Evolutionary conservation across 1,139 yeast species (phyloP).

Genomic region (Pichia sp.): DNA sequence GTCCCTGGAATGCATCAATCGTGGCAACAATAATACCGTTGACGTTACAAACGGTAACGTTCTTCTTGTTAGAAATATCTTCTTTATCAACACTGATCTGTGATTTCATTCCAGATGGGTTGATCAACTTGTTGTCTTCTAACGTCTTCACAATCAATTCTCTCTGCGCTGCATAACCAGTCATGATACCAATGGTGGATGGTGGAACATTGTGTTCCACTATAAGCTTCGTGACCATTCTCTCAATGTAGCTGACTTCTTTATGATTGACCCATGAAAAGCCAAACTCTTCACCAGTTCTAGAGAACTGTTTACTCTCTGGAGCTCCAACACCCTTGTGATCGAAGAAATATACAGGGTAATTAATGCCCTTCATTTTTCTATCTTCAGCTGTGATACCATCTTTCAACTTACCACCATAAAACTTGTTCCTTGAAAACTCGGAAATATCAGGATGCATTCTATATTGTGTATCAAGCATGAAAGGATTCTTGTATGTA

Average conservation of each 20-base stretch:
- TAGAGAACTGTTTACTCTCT: slow-evolving; percentile 18
- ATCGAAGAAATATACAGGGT: slow-evolving; percentile 24
- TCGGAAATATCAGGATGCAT: slow-evolving; percentile 61
- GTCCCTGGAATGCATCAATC: slow-evolving; percentile 94
- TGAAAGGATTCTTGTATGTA: slow-evolving; percentile 49
- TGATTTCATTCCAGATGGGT: slow-evolving; percentile 45
- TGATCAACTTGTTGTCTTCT: slow-evolving; percentile 44
- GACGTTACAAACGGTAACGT: slow-evolving; percentile 43
- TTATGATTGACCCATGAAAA: slow-evolving; percentile 33
- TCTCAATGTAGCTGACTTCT: slow-evolving; percentile 42
- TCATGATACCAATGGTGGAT: slow-evolving; percentile 54
- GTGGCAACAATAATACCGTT: slow-evolving; percentile 69
- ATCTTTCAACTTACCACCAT: slow-evolving; percentile 46
- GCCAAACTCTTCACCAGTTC: slow-evolving; percentile 20
- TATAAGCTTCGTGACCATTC: slow-evolving; percentile 42
- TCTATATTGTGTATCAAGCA: slow-evolving; percentile 68
- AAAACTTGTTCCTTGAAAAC: slow-evolving; percentile 53
- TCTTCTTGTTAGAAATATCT: slow-evolving; percentile 21
- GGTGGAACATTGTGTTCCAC: slow-evolving; percentile 46
- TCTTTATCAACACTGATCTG: slow-evolving; percentile 31
- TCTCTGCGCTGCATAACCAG: slow-evolving; percentile 70
- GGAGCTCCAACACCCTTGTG: slow-evolving; percentile 16
- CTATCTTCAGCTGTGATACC: slow-evolving; percentile 52
- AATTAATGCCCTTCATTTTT: slow-evolving; percentile 14
- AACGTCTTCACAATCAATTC: slow-evolving; percentile 48